Evolutionary conservation across 2,329 filamentous ascomycete species (phyloP).

Genomic region (Juglanconis sp.): DNA sequence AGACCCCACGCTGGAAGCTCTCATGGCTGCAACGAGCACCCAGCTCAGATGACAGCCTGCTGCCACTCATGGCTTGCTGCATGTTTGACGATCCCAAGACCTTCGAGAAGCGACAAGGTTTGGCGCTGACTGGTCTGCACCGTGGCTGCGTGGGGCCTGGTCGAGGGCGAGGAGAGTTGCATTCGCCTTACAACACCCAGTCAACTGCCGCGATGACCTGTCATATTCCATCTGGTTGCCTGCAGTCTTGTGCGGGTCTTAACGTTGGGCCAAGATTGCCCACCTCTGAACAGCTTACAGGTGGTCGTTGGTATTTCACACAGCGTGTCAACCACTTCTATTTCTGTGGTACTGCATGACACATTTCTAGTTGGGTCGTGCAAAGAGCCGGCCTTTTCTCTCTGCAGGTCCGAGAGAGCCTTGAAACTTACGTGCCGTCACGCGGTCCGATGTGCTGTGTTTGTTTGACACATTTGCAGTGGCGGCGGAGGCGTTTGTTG

Average conservation of each 20-base stretch:
- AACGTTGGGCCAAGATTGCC: background rate
- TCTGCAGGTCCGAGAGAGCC: background rate
- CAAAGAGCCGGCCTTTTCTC: background rate
- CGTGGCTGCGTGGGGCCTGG: background rate
- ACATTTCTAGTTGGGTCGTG: background rate
- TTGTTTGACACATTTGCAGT: slow-evolving; percentile 1
- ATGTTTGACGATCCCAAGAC: slow-evolving; percentile 5
- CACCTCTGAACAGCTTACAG: background rate
- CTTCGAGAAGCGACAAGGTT: slow-evolving; percentile 14
- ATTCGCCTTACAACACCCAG: slow-evolving; percentile 11
- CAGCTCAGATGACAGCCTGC: slow-evolving; percentile 7
- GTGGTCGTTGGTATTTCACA: background rate
- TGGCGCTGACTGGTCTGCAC: slow-evolving; percentile 5
- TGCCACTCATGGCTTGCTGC: slow-evolving; percentile 9
- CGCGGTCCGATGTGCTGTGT: background rate
- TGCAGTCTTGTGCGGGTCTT: slow-evolving; percentile 12
- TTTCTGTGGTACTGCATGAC: background rate
- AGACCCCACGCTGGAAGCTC: background rate
- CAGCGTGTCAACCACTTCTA: background rate
- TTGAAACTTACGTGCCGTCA: slow-evolving; percentile 3
- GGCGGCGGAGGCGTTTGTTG: background rate
- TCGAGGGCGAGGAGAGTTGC: slow-evolving; percentile 6
- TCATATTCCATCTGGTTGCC: slow-evolving; percentile 15
- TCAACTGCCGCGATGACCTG: slow-evolving; percentile 18
- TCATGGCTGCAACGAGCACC: background rate